Conservation (phyloP, 2,329 filamentous ascomycete species). For the Chalara sp. region DNA sequence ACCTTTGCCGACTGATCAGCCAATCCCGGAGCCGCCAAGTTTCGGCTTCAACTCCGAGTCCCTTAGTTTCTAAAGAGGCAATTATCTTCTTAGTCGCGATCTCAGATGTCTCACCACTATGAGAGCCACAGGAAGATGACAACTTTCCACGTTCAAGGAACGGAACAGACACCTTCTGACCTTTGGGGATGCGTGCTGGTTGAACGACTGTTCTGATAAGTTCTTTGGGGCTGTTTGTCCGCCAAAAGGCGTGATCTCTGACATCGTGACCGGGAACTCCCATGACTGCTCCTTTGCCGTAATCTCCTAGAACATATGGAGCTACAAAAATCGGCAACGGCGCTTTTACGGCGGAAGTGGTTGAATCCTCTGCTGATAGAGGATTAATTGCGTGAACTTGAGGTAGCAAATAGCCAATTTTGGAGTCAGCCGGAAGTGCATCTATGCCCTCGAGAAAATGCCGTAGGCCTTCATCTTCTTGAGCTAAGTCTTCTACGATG, state of each 20-base stretch:
- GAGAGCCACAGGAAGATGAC: slow-evolving; percentile 57
- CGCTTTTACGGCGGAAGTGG: slow-evolving; percentile 43
- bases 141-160: slow-evolving; percentile 62
- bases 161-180: slow-evolving; percentile 41
- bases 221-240: slow-evolving; percentile 53
- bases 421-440: slow-evolving; percentile 46
- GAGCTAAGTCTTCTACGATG: slow-evolving; percentile 55
- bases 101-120: slow-evolving; percentile 54
- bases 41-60: slow-evolving; percentile 55
- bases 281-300: slow-evolving; percentile 86
- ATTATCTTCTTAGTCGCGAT: slow-evolving; percentile 58
- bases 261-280: slow-evolving; percentile 81
- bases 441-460: slow-evolving; percentile 61
- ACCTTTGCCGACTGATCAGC: slow-evolving; percentile 86
- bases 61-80: slow-evolving; percentile 41
- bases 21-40: slow-evolving; percentile 83
- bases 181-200: slow-evolving; percentile 37
- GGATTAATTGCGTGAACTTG: slow-evolving; percentile 59
- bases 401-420: slow-evolving; percentile 61
- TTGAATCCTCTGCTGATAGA: slow-evolving; percentile 47
- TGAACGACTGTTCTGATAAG: slow-evolving; percentile 57
- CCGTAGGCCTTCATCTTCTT: slow-evolving; percentile 53
- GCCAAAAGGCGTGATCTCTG: slow-evolving; percentile 77
- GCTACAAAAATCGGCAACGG: slow-evolving; percentile 72
- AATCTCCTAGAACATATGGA: slow-evolving; percentile 78